Percentiles rank a stretch among this genome's conserved stretches.
Conservation (phyloP, 208 protist species). For the Leishmania gerbilli region DNA sequence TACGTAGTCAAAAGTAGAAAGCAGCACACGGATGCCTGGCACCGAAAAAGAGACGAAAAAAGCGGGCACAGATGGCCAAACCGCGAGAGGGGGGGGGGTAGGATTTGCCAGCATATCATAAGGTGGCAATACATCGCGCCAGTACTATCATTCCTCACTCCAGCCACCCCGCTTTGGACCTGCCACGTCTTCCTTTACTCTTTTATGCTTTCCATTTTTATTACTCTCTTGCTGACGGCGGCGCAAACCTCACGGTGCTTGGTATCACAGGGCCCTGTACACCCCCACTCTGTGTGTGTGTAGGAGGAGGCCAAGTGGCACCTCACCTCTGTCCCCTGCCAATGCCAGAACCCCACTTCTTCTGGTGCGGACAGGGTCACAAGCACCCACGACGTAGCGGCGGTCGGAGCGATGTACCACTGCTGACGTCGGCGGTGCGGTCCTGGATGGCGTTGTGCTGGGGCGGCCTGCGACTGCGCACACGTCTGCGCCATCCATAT, state of each 20-base stretch:
- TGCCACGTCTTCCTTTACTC: background rate
- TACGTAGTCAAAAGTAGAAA: background rate
- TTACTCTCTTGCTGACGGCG: background rate
- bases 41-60: background rate
- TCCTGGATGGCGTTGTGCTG: background rate
- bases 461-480: background rate
- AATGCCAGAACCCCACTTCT: background rate
- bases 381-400: background rate
- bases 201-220: background rate
- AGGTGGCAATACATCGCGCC: background rate
- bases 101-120: background rate
- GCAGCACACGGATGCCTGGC: background rate
- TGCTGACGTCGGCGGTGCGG: background rate
- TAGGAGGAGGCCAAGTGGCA: background rate
- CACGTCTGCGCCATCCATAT: background rate
- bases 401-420: background rate
- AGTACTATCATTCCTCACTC: background rate
- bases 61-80: background rate
- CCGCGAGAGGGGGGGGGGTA: background rate
- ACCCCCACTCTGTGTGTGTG: background rate
- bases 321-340: background rate
- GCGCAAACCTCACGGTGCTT: background rate
- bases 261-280: background rate
- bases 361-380: background rate
- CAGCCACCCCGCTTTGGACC: background rate